These are phyloP conservation scores for Blastobotrys apis DNA, from an alignment of 1,139 yeast genomes.

Conservation along the genomic window DNA sequence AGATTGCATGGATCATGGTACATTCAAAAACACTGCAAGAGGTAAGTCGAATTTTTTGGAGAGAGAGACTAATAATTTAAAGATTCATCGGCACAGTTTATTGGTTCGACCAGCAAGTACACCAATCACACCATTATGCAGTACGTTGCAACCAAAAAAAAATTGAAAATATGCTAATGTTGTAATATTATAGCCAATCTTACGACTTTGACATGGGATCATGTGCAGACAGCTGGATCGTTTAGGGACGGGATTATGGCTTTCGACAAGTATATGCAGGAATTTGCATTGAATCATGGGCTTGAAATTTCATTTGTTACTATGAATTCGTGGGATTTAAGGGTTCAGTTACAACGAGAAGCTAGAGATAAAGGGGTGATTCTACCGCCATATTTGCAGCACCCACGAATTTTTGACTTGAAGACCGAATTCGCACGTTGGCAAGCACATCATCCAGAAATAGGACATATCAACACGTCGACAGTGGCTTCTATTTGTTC, in stretches of 20 bases:
- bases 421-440: conserved; percentile 68
- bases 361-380: conserved; percentile 71
- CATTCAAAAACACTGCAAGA: conserved; percentile 37
- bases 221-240: conserved; percentile 45
- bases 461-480: conserved; percentile 48
- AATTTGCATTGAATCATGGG: conserved; percentile 41
- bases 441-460: conserved; percentile 64
- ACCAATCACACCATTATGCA: conserved; percentile 62
- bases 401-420: conserved; percentile 73
- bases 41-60: conserved; percentile 16
- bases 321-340: conserved; percentile 60
- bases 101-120: conserved; percentile 62
- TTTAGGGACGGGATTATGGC: conserved; percentile 58
- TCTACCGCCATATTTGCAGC: conserved; percentile 71
- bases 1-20: conserved; percentile 59
- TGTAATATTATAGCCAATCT: conserved; percentile 23
- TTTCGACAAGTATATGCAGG: conserved; percentile 50
- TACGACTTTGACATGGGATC: conserved; percentile 60
- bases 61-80: conserved; percentile 21
- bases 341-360: conserved; percentile 76
- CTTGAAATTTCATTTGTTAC: conserved; percentile 63
- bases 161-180: no score
- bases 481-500: conserved; percentile 52
- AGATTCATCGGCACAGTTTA: conserved; percentile 41
- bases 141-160: conserved; percentile 19